Conservation (phyloP, 352 stramenopile species). For the Pythium brachiatum region DNA sequence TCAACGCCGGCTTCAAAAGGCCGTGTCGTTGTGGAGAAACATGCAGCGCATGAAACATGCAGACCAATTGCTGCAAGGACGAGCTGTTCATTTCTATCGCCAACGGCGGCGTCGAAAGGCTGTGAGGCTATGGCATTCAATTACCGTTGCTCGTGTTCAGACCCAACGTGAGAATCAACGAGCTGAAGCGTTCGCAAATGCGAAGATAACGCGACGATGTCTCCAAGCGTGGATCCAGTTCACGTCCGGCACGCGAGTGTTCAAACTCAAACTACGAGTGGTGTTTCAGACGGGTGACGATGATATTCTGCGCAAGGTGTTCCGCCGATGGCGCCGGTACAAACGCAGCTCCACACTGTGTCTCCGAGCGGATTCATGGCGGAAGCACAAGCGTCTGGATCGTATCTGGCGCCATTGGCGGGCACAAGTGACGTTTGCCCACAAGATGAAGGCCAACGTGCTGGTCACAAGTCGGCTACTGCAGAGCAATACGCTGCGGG, state of each 20-base stretch:
- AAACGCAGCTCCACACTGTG: conserved; percentile 3
- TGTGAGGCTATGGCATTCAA: neutral
- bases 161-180: neutral
- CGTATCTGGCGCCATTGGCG: conserved; percentile 10
- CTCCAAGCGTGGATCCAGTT: conserved; percentile 7
- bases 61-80: neutral
- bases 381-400: neutral
- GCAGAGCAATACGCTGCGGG: conserved; percentile 13
- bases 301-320: conserved; percentile 1
- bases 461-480: conserved; percentile 12
- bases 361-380: conserved; percentile 1
- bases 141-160: neutral
- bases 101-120: neutral
- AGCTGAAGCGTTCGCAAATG: neutral
- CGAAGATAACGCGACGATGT: neutral
- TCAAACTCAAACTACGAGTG: conserved; percentile 13
- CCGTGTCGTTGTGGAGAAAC: neutral
- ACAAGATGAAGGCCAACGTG: conserved; percentile 15
- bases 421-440: conserved; percentile 4
- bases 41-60: neutral
- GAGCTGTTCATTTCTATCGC: neutral
- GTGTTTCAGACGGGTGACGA: conserved; percentile 16
- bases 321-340: conserved; percentile 15
- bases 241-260: conserved; percentile 1
- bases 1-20: neutral